Evolutionary conservation across 1,284 basidiomycete species (phyloP).

Genomic region (Sanghuangporus sanghuang): DNA sequence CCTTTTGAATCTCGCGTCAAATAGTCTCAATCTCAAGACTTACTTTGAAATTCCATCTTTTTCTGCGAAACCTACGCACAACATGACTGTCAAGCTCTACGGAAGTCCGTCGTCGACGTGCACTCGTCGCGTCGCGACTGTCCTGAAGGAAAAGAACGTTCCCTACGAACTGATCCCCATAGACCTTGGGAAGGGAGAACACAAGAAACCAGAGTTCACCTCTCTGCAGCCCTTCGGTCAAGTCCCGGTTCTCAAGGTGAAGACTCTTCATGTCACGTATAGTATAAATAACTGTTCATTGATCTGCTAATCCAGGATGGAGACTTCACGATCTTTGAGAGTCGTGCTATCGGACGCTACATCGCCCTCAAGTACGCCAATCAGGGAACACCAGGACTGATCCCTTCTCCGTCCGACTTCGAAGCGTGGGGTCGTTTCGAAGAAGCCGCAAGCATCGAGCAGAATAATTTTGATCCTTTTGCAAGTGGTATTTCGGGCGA

Average conservation of each 20-base stretch:
- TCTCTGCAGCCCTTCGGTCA: conserved; percentile 16
- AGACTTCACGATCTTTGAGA: conserved; percentile 37
- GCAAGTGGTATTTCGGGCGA: conserved; percentile 37
- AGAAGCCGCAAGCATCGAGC: conserved; percentile 50
- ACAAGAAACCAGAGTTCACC: conserved; percentile 14
- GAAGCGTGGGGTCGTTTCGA: conserved; percentile 44
- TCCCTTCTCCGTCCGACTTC: conserved; percentile 29
- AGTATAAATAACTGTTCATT: neutral
- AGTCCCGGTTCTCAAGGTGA: conserved; percentile 16
- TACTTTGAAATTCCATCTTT: neutral
- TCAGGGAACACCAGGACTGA: conserved; percentile 14
- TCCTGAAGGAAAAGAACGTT: conserved; percentile 15
- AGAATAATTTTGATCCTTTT: conserved; percentile 44
- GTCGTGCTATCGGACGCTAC: conserved; percentile 40
- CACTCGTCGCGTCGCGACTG: conserved; percentile 16
- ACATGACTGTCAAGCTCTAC: conserved; percentile 8
- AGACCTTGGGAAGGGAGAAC: conserved; percentile 7
- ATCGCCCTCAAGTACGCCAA: conserved; percentile 34
- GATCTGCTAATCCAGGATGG: conserved; percentile 4
- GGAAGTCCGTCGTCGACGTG: conserved; percentile 15
- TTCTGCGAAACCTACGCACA: neutral
- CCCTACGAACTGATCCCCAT: conserved; percentile 13
- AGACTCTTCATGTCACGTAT: neutral
- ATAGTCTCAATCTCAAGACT: neutral
- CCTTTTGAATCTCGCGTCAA: conserved; percentile 10